These are phyloP conservation scores for Selaginella moellendorffii DNA, from an alignment of 75 land plant genomes.

Conservation along the genomic window DNA sequence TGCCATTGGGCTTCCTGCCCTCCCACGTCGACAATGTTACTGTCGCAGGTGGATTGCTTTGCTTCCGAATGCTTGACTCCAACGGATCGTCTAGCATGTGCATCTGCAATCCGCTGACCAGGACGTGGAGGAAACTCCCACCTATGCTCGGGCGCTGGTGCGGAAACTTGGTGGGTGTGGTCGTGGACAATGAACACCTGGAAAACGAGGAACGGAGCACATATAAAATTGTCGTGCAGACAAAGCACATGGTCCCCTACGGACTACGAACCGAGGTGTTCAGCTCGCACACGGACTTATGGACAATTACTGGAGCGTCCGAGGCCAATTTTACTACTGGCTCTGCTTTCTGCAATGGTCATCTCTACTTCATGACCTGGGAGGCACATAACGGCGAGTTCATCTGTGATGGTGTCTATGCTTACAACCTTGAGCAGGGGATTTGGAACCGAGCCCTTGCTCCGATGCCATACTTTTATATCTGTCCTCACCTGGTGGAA, in stretches of 20 bases:
- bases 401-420: constrained; percentile 4
- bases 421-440: constrained; percentile 2
- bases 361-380: constrained; percentile 6
- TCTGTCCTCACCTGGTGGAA: constrained; percentile 10
- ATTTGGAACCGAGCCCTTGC: constrained; percentile 3
- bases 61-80: constrained; percentile 8
- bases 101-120: constrained; percentile 3
- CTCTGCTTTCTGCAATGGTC: not conserved
- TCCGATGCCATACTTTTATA: constrained; percentile 5
- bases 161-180: constrained; percentile 8
- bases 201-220: too few relatives aligned
- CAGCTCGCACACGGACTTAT: not conserved
- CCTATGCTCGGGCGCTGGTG: constrained; percentile 8
- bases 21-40: constrained; percentile 5
- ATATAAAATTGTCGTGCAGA: not conserved
- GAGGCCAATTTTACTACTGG: constrained; percentile 8
- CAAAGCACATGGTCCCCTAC: constrained; percentile 9
- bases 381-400: constrained; percentile 11
- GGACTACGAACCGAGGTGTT: not conserved
- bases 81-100: constrained; percentile 4
- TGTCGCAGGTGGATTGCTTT: constrained; percentile 4
- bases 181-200: not conserved
- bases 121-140: constrained; percentile 2
- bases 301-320: not conserved
- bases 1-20: constrained; percentile 2